Evolutionary conservation across 225 moss, liverwort and hornwort species (phyloP), one percentile per base, ranked within the genome.

Genomic region (Sphagnum contortum): DNA sequence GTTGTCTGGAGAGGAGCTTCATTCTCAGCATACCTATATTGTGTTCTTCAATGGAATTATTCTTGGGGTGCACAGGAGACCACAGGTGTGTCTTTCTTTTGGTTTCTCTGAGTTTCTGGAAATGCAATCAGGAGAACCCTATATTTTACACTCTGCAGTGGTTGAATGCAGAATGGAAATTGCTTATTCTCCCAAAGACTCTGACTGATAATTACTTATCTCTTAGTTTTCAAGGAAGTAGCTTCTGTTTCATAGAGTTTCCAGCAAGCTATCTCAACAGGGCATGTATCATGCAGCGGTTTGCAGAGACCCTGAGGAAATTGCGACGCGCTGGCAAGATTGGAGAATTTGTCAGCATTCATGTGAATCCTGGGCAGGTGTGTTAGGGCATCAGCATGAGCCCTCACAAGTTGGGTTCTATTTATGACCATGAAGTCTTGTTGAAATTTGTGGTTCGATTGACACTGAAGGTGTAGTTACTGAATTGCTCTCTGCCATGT

Each of bases 1-100:
- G 58, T 57, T 98, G 48, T 98, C 96, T 58, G 96, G 96, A 70
- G 96, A 98, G 77, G 96, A 98, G 66, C 90, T 98, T 55, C 96
- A 98, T 80, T 85, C 90, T 44, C 80, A 73, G 10, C 80, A 87
- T 67, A 98, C 90, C 5, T 98, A 83, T 69, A 48, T 98, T 50
- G 96, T 98, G 44, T 98, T 98, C 65, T 98, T 98, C 72, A 98
- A 98, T 72, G 96, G 96, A 73, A 88, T 90, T 49, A 92, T 98
- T 59, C 74, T 98, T 57, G 96, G 96, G 66, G 89, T 98, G 66
- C 96, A 98, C 78, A 84, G 92, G 57, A 83, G 95, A 75, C 92
- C 95, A 63, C 55, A 79, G 79, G 83, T 83, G 76, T 13, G 4
- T 10, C 44, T 6, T 4, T 2, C 9, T 13, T 48, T 9, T 13